Evolutionary conservation across 352 stramenopile species (phyloP), one percentile per base, ranked within the genome.

Genomic region (Thraustochytrium sp.): DNA sequence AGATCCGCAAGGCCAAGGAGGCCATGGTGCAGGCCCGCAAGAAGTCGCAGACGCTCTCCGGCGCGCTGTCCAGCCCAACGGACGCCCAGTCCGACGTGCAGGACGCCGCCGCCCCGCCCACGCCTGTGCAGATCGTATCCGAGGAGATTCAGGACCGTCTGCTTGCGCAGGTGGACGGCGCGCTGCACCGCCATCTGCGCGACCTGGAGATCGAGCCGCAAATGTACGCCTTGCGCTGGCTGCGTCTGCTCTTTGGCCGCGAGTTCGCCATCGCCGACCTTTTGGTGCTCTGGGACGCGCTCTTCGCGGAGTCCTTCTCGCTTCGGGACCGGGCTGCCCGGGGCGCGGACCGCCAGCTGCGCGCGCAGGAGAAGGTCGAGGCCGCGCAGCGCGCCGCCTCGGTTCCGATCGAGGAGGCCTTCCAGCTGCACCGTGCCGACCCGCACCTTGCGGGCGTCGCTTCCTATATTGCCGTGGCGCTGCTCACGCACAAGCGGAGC

Each of bases 201-300:
- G 55, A 76, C 9, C 23, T 82, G 0, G 11, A 26, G 23, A 44
- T 87, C 38, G 74, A 86, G 38, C 88, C 89, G 0, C 86, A 93
- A 59, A 85, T 95, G 18, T 94, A 93, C 75, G 90, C 89, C 63
- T 88, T 91, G 23, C 88, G 91, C 82, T 95, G 91, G 91, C 77
- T 92, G 29, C 86, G 90, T 21, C 84, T 95, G 0, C 86, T 95
- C 84, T 93, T 93, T 85, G 88, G 85, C 11, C 77, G 91, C 82
- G 91, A 94, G 82, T 90, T 95, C 9, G 64, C 86, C 3, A 84
- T 89, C 8, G 86, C 87, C 21, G 87, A 88, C 46, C 76, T 86
- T 2, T 84, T 86, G 85, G 89, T 92, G 1, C 80, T 95, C 26
- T 95, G 90, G 90, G 91, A 94, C 87, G 87, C 83, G 31, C 89